A percentile compares a stretch with the other conserved stretches of the same genome.
phyloP scores from a whole-genome alignment of 2,329 filamentous ascomycete genomes.

The Nothopassalora personata region DNA sequence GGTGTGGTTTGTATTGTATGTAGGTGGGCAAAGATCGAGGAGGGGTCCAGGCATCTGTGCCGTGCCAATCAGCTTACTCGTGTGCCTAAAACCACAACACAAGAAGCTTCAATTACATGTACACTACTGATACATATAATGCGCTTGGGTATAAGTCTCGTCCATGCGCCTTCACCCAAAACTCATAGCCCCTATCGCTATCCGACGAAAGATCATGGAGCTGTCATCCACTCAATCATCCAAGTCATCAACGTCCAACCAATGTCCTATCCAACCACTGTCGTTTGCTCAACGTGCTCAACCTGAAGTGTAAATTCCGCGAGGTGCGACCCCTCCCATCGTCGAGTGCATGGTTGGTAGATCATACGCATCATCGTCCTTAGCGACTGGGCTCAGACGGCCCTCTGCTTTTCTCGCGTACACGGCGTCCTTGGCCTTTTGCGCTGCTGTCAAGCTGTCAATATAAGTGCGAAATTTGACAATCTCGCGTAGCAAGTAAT shows the following conservation, averaged over 20 bases:
- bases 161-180: neutral
- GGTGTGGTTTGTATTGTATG: neutral
- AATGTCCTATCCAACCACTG: constrained; percentile 2
- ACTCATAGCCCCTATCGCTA: neutral
- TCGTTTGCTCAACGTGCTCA: constrained; percentile 2
- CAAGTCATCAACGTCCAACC: neutral
- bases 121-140: neutral
- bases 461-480: constrained; percentile 97
- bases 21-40: neutral
- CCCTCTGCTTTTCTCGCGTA: constrained; percentile 25
- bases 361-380: constrained; percentile 11
- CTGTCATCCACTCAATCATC: neutral
- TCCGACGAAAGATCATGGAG: neutral
- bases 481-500: constrained; percentile 85
- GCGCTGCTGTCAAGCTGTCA: constrained; percentile 70
- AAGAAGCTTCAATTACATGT: neutral
- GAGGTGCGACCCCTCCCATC: constrained; percentile 10
- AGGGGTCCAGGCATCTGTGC: neutral
- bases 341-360: constrained; percentile 10
- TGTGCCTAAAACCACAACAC: neutral
- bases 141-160: neutral
- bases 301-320: constrained; percentile 22
- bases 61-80: neutral
- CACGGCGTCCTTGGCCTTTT: constrained; percentile 64
- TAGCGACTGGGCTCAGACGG: constrained; percentile 16